Conservation (phyloP, 139 green algal species). For the Chlorokybus atmophyticus region DNA sequence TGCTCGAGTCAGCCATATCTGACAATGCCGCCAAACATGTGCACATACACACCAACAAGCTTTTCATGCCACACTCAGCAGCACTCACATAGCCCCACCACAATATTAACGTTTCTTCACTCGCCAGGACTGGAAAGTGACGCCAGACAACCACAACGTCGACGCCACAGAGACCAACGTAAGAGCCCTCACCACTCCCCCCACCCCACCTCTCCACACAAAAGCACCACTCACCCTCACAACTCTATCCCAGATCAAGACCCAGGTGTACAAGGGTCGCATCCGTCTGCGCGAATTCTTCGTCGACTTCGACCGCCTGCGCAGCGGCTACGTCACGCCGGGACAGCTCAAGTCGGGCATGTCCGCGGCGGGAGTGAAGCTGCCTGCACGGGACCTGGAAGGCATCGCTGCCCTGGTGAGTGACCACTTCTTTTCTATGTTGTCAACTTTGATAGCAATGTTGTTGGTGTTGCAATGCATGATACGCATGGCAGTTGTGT, state of each 20-base stretch:
- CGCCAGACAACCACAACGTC: background rate
- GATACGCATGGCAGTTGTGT: no score
- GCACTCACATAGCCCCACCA: no score
- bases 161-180: constrained; percentile 1
- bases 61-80: no score
- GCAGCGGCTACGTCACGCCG: constrained; percentile 13
- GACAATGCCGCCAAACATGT: no score
- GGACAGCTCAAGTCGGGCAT: constrained; percentile 17
- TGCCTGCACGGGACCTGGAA: constrained; percentile 7
- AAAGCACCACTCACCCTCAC: background rate
- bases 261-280: constrained; percentile 28
- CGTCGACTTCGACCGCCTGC: constrained; percentile 28
- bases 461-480: no score
- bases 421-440: no score
- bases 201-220: background rate
- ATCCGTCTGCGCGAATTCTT: constrained; percentile 34
- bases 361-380: background rate
- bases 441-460: no score
- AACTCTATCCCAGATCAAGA: constrained; percentile 13
- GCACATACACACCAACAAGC: no score
- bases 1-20: no score
- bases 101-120: no score
- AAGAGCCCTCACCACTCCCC: background rate
- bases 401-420: constrained; percentile 1
- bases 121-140: constrained; percentile 12